These are phyloP conservation scores for Didymella sp. DNA, from an alignment of 2,329 filamentous ascomycete genomes.

Conservation along the genomic window DNA sequence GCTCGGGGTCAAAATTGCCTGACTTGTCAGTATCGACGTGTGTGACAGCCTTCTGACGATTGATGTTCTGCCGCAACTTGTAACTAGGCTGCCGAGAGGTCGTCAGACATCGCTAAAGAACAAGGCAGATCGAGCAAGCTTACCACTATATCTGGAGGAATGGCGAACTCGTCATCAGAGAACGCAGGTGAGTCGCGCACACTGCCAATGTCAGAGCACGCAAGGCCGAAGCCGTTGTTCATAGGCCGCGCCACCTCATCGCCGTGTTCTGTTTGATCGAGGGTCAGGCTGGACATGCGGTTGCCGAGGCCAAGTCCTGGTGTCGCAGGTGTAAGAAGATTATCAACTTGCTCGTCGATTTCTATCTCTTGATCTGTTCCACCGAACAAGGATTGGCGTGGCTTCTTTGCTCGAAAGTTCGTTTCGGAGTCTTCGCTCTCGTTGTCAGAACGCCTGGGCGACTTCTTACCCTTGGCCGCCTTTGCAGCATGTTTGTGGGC, in stretches of 20 bases:
- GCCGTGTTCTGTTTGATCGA: slow-evolving; percentile 11
- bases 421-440: slow-evolving; percentile 8
- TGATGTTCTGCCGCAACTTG: slow-evolving; percentile 33
- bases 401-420: slow-evolving; percentile 19
- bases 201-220: slow-evolving; percentile 13
- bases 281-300: slow-evolving; percentile 23
- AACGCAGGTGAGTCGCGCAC: slow-evolving; percentile 17
- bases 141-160: slow-evolving; percentile 22
- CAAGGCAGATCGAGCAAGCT: slow-evolving; percentile 5
- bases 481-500: slow-evolving; percentile 2
- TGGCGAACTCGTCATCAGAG: slow-evolving; percentile 21
- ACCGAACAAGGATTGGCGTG: slow-evolving; percentile 29
- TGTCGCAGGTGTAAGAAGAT: neutral
- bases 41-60: slow-evolving; percentile 28
- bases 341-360: neutral
- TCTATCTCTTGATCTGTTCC: neutral
- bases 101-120: neutral
- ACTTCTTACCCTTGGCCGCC: slow-evolving; percentile 13
- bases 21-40: slow-evolving; percentile 50
- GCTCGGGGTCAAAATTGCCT: slow-evolving; percentile 46
- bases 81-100: slow-evolving; percentile 23
- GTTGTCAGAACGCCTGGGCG: slow-evolving; percentile 13
- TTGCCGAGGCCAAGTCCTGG: slow-evolving; percentile 11
- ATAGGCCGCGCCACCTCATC: slow-evolving; percentile 2
- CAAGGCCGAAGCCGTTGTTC: slow-evolving; percentile 15